Evolutionary conservation across 2,329 filamentous ascomycete genomes (phyloP), one percentile per base, ranked within the genome.

Genomic region (Torrubiellomyces zombiae): DNA sequence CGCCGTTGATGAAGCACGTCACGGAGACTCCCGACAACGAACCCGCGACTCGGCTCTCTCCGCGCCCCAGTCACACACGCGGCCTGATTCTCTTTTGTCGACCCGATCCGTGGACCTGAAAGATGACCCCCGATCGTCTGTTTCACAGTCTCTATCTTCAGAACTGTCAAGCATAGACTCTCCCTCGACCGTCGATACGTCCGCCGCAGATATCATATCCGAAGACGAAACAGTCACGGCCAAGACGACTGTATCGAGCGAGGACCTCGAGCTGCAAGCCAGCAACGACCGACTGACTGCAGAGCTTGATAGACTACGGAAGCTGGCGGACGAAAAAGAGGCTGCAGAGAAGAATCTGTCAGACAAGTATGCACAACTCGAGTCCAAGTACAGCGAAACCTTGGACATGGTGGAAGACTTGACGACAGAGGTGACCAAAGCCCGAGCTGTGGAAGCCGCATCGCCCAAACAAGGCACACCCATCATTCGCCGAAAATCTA

Each of bases 401-500:
- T 60, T 95, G 4, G 76, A 80, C 38, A 71, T 91, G 25, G 77
- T 98, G 2, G 85, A 95, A 40, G 79, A 89, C 43, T 71, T 98
- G 30, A 94, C 91, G 60, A 72, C 73, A 0, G 81, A 93, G 42
- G 60, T 93, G 4, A 72, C 77, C 21, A 82, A 79, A 45, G 74
- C 79, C n/a, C 77, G 75, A 37, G 62, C 58, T 24, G 56, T 57
- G 16, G 62, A 72, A 31, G 53, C 59, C 16, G 56, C 64, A 0
- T 74, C 75, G n/a, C 63, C 69, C 5, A 66, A 70, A 16, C 63
- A 69, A 7, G 62, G 58, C n/a, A 67, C 69, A 1, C 73, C 75
- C n/a, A 72, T 93, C 37, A 85, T 94, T 40, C 79, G 85, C 34
- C 74, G 86, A 40, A 93, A 93, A 55, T 92, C 83, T 4, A 92